Evolutionary conservation across 352 stramenopile genomes (phyloP), one percentile per base, ranked within the genome.

Genomic region (Thalassiosira mediterranea): DNA sequence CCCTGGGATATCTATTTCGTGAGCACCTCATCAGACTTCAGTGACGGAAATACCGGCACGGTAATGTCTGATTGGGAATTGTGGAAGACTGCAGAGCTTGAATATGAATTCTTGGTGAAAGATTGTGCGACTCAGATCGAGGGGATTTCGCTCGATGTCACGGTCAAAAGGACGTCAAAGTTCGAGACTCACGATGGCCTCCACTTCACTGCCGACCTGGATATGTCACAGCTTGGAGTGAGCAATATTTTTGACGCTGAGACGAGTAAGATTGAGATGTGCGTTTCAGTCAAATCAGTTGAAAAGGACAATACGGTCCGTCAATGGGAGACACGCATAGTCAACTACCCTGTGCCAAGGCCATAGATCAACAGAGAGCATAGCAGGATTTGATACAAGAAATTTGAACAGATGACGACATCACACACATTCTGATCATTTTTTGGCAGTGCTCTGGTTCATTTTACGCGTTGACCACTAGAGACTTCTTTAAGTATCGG

Each of bases 71-170:
- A 53, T 15, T 44, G 15, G 8, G 37, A 44, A 44, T 8, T 44
- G 8, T 44, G 8, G 44, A 53, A 23, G 8, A 42, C 34, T 13
- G 13, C 7, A 42, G 44, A n/a, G 5, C 8, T 17, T 17, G 21
- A 17, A 53, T 53, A 53, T 53, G 44, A 53, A 28, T 10, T 23
- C 15, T 23, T 53, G 44, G 21, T n/a, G 21, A 28, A 28, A 53
- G 17, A 53, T 53, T 53, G 44, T n/a, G 44, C 8, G 17, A 21
- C 8, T 17, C 15, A 5, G 5, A 42, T 42, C 34, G 17, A 5
- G 19, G 21, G 19, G 5, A 53, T 53, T n/a, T 7, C 8, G 15
- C 44, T 53, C 44, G 19, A 5, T 17, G 5, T 5, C 5, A 28
- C 7, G 8, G 15, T n/a, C 7, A 21, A 5, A 7, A 53, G 44